Base-by-base conservation (phyloP, 78 protist species). In the Chrysochromulina tobinii region DNA sequence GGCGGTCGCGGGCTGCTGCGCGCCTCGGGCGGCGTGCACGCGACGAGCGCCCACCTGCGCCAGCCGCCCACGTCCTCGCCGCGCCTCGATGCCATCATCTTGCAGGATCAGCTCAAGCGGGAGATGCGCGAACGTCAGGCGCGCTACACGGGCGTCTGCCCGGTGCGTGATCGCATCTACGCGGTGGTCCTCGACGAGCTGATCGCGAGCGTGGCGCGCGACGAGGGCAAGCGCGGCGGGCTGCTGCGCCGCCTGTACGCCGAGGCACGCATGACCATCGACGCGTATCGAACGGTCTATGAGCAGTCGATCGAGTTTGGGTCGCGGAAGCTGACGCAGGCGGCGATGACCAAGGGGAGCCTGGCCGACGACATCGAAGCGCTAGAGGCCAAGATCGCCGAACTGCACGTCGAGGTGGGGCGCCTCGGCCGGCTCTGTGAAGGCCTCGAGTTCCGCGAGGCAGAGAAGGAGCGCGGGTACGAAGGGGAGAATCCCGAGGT, bases 21-120 rank as follows among this genome's bases (percentile, higher is more conserved):
- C 64, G 64, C 64, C 64, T 59, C 23, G 7, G 64, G 64, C 12
- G 64, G 64, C 7, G 64, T 59, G 64, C 12, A 59, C 64, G 64
- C 12, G 64, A 7, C 38, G 38, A 38, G 38, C 64, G 64, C 23
- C 23, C 64, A 12, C 51, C 38, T 3, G 79, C 79, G 79, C 50
- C 27, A 27, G 53, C 53, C 79, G 79, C 79, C 79, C 12, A 69
- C 50, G 23, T n/a, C 51, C 79, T 25, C 50, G 12, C 79, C 79
- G 38, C 79, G 79, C 14, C 79, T 69, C 53, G 79, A 69, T n/a
- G 79, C 79, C 14, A 69, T 69, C 79, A 27, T n/a, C 79, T 51
- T 69, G 53, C 38, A 69, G 79, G 79, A 69, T 11, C 79, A 69
- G 79, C 79, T 69, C 79, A 17, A 69, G 38, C 79, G 79, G n/a